A percentile compares a stretch with the other conserved stretches of the same genome.
Evolutionary conservation across 108 stramenopile species (phyloP).

Genomic region (Cyclostephanos tholiformis): DNA sequence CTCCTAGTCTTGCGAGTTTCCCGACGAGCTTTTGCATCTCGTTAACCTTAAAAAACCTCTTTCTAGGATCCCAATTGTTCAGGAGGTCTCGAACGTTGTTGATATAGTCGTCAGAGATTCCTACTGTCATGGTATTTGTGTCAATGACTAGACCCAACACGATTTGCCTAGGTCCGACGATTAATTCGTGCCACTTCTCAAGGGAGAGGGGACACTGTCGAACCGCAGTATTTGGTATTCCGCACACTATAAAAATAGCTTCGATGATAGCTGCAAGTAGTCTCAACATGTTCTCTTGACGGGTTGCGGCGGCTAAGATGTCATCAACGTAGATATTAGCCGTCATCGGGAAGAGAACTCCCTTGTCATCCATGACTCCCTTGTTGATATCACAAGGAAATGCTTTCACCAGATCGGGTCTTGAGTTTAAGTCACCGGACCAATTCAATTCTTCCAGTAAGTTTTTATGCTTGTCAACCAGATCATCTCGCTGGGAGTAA

Average conservation of each 20-base stretch:
- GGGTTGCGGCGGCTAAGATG: neutral
- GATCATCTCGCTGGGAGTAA: neutral
- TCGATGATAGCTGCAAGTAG: too few species aligned
- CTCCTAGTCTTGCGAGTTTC: neutral
- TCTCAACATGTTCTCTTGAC: too few species aligned
- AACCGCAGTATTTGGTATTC: too few species aligned
- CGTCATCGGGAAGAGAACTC: neutral
- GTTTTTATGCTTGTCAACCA: neutral
- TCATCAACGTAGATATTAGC: neutral
- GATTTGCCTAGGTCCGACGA: too few species aligned
- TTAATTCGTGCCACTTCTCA: too few species aligned
- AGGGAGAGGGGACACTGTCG: too few species aligned
- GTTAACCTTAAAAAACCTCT: neutral
- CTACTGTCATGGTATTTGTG: too few species aligned
- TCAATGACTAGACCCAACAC: too few species aligned
- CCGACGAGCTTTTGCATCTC: conserved; percentile 7
- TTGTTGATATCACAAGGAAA: neutral
- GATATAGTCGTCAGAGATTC: too few species aligned
- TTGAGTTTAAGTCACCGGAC: neutral
- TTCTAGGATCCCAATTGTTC: too few species aligned
- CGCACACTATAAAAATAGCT: too few species aligned
- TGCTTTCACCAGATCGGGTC: neutral
- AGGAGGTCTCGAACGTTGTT: too few species aligned
- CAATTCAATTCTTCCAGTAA: neutral
- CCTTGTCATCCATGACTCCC: neutral